Base-by-base conservation (phyloP, 805 yeast species). In the Blastobotrys robertii region DNA sequence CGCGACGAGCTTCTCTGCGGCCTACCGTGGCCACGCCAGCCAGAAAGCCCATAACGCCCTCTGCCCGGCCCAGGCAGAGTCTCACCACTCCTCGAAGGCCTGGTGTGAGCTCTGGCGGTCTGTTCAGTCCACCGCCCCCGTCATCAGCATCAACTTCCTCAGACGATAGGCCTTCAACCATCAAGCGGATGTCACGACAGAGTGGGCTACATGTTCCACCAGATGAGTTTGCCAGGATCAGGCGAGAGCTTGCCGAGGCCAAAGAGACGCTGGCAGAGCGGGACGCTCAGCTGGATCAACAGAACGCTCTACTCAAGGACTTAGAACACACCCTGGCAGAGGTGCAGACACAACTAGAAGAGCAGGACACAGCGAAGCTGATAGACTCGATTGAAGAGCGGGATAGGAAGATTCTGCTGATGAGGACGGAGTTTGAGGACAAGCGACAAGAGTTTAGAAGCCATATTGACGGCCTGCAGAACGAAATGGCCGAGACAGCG, bases 241-340 rank as follows among this genome's bases (percentile, higher is more conserved):
- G 42, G n/a, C 37, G 34, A 15, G 53, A 51, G 41, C 48, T 52
- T 15, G 50, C 54, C 28, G 55, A 52, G 9, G 46, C 49, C 8
- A 37, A 39, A 40, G 34, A 33, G 8, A 37, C 36, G 22, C 38
- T 50, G 8, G 42, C 43, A 22, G 56, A 48, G 33, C 44, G 46
- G 31, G 58, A 68, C 37, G 44, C 44, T 8, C 64, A 64, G 41
- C 59, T 75, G 51, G 58, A 56, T 12, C 73, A 68, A 45, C 70
- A 76, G 46, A 62, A 63, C 37, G 53, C 55, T n/a, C 67, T 75
- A 38, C 59, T 77, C 35, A 59, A 62, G 39, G 79, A 75, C 19
- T 56, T 76, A 50, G 73, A 70, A 49, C 52, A 57, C 8, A 69
- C 76, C 2, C 69, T 76, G 2, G 65, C 65, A 34, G 76, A 75